phyloP scores from a whole-genome alignment of 208 protist species.

The Leishmania amazonensis region DNA sequence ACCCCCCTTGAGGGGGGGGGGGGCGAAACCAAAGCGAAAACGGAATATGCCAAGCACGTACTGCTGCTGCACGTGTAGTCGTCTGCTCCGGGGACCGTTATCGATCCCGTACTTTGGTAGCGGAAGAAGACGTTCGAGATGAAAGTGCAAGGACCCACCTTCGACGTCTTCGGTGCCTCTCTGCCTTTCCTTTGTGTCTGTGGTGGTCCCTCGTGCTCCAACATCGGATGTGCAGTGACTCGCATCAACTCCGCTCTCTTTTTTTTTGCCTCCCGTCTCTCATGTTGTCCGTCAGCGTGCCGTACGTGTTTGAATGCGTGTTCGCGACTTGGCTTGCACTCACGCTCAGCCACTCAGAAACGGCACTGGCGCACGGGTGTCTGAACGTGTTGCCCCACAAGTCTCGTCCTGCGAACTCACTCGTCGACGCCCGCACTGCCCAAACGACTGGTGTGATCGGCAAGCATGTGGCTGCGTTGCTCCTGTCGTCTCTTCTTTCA shows the following conservation, averaged over 20 bases:
- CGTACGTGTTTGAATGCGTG: neutral
- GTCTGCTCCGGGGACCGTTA: neutral
- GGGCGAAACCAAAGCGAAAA: neutral
- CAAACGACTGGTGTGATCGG: neutral
- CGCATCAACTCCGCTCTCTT: neutral
- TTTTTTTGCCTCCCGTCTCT: neutral
- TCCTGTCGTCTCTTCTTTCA: conserved; percentile 16
- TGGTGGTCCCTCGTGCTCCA: neutral
- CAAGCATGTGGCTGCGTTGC: conserved; percentile 6
- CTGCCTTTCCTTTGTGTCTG: neutral
- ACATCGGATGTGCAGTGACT: neutral
- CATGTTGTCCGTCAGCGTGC: neutral
- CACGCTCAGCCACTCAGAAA: no score
- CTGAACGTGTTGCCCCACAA: neutral
- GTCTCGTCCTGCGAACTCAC: neutral
- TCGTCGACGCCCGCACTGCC: neutral
- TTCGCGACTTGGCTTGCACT: neutral
- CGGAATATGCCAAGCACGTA: neutral
- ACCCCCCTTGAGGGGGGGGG: neutral
- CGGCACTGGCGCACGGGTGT: neutral
- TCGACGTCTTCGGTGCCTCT: neutral
- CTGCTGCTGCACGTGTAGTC: neutral
- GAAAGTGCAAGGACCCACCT: neutral
- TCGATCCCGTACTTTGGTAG: neutral
- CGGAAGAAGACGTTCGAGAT: neutral